Conservation (phyloP, 31 red algal genomes). For the Asparagopsis taxiformis region DNA sequence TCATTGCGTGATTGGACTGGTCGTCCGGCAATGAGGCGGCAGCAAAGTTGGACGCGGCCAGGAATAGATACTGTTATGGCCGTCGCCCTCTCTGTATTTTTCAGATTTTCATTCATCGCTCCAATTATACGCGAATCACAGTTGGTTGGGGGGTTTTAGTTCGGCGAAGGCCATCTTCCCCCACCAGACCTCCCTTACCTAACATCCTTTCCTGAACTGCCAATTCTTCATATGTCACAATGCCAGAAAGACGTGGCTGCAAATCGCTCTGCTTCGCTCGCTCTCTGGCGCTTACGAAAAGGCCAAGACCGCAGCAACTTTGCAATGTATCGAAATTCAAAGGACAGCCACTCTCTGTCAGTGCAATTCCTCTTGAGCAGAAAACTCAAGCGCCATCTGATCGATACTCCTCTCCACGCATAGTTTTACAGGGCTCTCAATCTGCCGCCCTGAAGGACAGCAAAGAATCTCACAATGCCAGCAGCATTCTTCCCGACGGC, state of each 20-base stretch:
- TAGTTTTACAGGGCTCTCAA: background rate
- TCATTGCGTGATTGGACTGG: no score
- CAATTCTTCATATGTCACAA: no score
- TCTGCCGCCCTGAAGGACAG: background rate
- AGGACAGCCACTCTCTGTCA: background rate
- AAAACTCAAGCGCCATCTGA: background rate
- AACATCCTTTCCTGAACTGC: no score
- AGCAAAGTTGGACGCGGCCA: background rate
- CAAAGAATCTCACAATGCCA: background rate
- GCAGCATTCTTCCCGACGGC: conserved; percentile 9
- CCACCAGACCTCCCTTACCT: no score
- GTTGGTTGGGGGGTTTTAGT: no score
- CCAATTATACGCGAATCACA: no score
- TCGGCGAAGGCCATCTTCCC: no score
- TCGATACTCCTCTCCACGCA: background rate
- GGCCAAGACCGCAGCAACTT: background rate
- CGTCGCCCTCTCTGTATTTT: background rate
- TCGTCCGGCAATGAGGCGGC: background rate
- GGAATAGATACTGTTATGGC: background rate
- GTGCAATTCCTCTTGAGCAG: background rate
- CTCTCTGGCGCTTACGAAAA: background rate
- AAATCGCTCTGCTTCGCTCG: background rate
- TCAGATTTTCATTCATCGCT: background rate
- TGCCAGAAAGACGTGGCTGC: no score
- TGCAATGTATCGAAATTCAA: background rate